Base-by-base conservation (phyloP, 208 protist species). In the Angomonas desouzai region DNA sequence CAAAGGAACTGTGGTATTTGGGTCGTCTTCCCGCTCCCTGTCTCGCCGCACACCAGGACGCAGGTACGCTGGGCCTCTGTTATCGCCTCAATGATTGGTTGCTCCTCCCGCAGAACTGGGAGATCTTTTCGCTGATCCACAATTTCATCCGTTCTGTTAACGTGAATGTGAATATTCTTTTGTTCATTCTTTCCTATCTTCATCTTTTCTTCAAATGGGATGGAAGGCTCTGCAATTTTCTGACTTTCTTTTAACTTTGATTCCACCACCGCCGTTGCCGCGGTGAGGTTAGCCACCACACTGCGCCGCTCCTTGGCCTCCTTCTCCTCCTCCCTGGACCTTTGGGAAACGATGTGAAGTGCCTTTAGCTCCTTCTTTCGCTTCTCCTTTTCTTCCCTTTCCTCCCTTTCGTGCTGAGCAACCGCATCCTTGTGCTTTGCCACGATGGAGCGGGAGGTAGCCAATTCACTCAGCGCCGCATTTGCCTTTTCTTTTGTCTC, bases 1-100 rank as follows among this genome's bases (percentile, higher is more conserved):
- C 87, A 96, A 49, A 94, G 66, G 74, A 97, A 97, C 69, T 97
- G 93, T 16, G 92, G 87, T 48, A 98, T 85, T 65, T 98, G 95
- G 22, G 97, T 99, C 1, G 94, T 98, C 73, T 99, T 99, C 53
- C 98, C 98, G 28, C 93, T 98, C 53, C 98, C 98, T 1, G 98
- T 99, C 67, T 99, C 98, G 60, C 98, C 98, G 67, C 98, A 97
- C 13, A 99, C 81, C 2, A 99, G 73, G 59, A 97, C 88, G 55
- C 86, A 93, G 6, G 86, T 85, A 34, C 88, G 70, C 28, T 72
- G 73, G 13, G 82, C 62, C 25, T 66, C 76, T 55, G 87, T 87
- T 48, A 97, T 94, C 18, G 89, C 87, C 68, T 97, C 89, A 64
- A 97, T 77, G 67, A 97, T 97, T 23, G 77, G 66, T 64, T 97